phyloP scores from a whole-genome alignment of 805 yeast genomes.

The Candida maltosa region DNA sequence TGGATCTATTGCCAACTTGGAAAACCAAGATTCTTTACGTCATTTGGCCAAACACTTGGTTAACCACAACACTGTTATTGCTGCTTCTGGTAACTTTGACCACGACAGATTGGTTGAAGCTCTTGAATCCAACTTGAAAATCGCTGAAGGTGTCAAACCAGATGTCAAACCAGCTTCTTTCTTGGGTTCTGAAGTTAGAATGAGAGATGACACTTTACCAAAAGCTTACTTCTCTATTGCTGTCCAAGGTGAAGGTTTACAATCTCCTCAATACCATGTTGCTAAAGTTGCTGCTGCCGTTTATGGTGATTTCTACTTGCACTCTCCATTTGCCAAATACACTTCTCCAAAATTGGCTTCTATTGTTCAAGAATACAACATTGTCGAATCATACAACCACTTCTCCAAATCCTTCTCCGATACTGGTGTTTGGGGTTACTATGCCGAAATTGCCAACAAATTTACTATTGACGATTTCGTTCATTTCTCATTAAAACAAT shows the following conservation, averaged over 20 bases:
- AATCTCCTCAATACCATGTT: conserved; percentile 63
- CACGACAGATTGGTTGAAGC: conserved; percentile 70
- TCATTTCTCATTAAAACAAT: conserved; percentile 80
- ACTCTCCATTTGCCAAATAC: conserved; percentile 46
- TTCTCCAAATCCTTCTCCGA: conserved; percentile 72
- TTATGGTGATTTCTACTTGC: conserved; percentile 51
- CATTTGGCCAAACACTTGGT: conserved; percentile 58
- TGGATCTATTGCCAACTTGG: conserved; percentile 59
- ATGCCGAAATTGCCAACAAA: conserved; percentile 60
- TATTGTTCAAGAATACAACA: conserved; percentile 66
- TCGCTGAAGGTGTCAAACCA: conserved; percentile 52
- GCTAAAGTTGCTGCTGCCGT: conserved; percentile 72
- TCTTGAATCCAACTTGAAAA: conserved; percentile 47
- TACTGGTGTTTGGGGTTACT: conserved; percentile 83
- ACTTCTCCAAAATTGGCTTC: conserved; percentile 68
- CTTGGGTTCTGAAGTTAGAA: conserved; percentile 83
- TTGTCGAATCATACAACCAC: conserved; percentile 69
- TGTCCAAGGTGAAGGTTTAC: conserved; percentile 64
- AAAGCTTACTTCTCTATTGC: conserved; percentile 77
- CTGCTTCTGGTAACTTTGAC: conserved; percentile 65
- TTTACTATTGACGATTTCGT: conserved; percentile 66
- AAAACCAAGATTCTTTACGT: conserved; percentile 52
- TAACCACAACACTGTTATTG: conserved; percentile 64
- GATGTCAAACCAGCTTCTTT: conserved; percentile 53
- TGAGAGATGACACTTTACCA: conserved; percentile 85